Base-by-base conservation (phyloP, 805 yeast genomes). In the Starmerella sp. region DNA sequence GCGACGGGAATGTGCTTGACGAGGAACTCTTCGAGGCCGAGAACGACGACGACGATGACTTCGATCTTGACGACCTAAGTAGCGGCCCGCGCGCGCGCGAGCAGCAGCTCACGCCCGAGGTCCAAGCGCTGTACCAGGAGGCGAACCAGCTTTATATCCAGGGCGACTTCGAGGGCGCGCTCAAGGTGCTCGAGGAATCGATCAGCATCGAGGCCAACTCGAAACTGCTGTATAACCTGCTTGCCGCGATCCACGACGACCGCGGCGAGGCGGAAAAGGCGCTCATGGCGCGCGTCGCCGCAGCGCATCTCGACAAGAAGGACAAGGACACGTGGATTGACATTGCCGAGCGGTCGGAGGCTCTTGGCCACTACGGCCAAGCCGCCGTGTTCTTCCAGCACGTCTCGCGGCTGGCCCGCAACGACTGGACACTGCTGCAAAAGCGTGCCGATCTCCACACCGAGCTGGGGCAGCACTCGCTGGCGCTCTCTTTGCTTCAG, bases 341-440 rank as follows among this genome's bases (percentile, higher is more conserved):
- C 0, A 70, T 89, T 46, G 97, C 96, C 48, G 95, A 86, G 64
- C 85, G 91, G 48, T 83, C 85, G 60, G 76, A 80, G 54, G 72
- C 77, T 52, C 83, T 81, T 57, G 90, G 88, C 1, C 74, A 81
- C 47, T 69, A 77, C 50, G 80, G 82, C 60, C 84, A 85, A 49
- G 73, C 73, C 2, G 57, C 67, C 6, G 57, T 64, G 79, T 95
- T 66, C 82, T 95, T 66, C 81, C 81, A 64, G 77, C 84, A 48
- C 81, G 96, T 96, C 72, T 85, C 62, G 63, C 86, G 53, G 93
- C 95, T 32, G 90, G 96, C 83, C 59, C 81, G 87, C 0, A 78
- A 81, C 67, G 95, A 90, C 69, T 80, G 81, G 63, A 82, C 76
- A 31, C 80, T 86, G 59, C 87, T 96, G 89, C 79, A 81, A 38